Evolutionary conservation across 2,329 filamentous ascomycete species (phyloP).

Genomic region (Pseudopithomyces maydicus): DNA sequence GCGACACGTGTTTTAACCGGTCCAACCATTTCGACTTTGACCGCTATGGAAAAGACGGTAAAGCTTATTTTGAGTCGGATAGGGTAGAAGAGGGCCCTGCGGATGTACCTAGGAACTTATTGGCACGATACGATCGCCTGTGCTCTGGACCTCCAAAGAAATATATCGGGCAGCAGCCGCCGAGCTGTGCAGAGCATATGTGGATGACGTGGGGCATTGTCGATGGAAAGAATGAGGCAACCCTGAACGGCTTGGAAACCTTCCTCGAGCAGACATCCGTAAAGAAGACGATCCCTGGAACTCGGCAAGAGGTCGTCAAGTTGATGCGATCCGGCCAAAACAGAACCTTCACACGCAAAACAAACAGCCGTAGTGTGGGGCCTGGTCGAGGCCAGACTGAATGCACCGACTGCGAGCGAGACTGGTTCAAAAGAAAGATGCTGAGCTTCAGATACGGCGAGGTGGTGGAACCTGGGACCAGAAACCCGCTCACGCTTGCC

Average conservation of each 20-base stretch:
- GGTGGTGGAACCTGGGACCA: slow-evolving; percentile 7
- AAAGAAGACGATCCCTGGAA: slow-evolving; percentile 3
- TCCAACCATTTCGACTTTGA: slow-evolving; percentile 14
- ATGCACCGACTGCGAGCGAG: slow-evolving; percentile 10
- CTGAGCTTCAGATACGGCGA: slow-evolving; percentile 12
- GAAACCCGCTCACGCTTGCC: slow-evolving; percentile 1
- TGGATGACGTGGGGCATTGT: slow-evolving; percentile 23
- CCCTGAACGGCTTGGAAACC: slow-evolving; percentile 10
- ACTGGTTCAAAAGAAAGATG: slow-evolving; percentile 17
- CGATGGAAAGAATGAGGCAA: slow-evolving; percentile 10
- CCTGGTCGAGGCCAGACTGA: slow-evolving; percentile 11
- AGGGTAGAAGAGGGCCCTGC: slow-evolving; percentile 11
- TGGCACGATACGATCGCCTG: slow-evolving; percentile 7
- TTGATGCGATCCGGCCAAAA: not conserved
- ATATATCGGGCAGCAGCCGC: slow-evolving; percentile 1
- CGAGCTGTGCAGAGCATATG: slow-evolving; percentile 14
- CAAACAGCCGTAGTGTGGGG: slow-evolving; percentile 1
- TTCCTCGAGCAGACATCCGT: slow-evolving; percentile 13
- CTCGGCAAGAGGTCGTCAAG: not conserved
- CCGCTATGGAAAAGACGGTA: slow-evolving; percentile 12
- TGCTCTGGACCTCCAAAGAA: not conserved
- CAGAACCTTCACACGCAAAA: not conserved
- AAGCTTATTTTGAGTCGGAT: slow-evolving; percentile 9
- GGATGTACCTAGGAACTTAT: not conserved
- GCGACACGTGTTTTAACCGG: not conserved